A percentile compares a stretch with the other conserved stretches of the same genome.
These are phyloP conservation scores for Circinella minor DNA, from an alignment of 371 early-diverging fungal genomes.

Conservation along the genomic window DNA sequence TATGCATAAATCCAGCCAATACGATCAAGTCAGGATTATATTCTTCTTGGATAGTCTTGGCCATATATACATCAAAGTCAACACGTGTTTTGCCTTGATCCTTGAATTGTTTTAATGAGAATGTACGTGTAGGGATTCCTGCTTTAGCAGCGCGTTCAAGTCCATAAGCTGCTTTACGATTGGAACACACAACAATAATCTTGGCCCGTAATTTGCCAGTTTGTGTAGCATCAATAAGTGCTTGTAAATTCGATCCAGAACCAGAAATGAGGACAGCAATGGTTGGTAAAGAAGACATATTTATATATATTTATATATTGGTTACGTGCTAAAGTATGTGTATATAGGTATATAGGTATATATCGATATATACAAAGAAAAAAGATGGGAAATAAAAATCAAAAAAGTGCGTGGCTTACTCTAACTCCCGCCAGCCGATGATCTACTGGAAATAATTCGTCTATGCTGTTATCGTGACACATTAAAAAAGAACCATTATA, in stretches of 20 bases:
- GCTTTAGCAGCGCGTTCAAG: constrained; percentile 82
- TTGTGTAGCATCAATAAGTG: constrained; percentile 87
- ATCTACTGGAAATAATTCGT: no score
- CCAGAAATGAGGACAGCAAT: constrained; percentile 95
- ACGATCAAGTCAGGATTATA: constrained; percentile 81
- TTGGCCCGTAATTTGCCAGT: constrained; percentile 55
- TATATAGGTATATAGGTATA: no score
- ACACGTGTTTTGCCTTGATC: constrained; percentile 80
- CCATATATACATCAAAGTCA: constrained; percentile 89
- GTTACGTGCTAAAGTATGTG: no score
- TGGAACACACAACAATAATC: constrained; percentile 79
- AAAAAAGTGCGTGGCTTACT: no score
- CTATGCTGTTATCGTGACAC: no score
- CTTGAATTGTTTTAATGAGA: constrained; percentile 81
- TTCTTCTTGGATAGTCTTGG: constrained; percentile 62
- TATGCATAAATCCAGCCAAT: constrained; percentile 98
- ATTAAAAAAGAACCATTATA: no score
- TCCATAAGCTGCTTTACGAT: constrained; percentile 81
- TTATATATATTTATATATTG: background rate
- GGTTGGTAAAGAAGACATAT: constrained; percentile 35
- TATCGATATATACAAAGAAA: no score
- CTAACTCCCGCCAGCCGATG: no score
- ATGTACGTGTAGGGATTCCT: constrained; percentile 80
- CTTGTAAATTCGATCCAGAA: constrained; percentile 95
- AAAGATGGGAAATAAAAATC: no score